Conservation (phyloP, 1,284 basidiomycete genomes). For the Naganishia liquefaciens region DNA sequence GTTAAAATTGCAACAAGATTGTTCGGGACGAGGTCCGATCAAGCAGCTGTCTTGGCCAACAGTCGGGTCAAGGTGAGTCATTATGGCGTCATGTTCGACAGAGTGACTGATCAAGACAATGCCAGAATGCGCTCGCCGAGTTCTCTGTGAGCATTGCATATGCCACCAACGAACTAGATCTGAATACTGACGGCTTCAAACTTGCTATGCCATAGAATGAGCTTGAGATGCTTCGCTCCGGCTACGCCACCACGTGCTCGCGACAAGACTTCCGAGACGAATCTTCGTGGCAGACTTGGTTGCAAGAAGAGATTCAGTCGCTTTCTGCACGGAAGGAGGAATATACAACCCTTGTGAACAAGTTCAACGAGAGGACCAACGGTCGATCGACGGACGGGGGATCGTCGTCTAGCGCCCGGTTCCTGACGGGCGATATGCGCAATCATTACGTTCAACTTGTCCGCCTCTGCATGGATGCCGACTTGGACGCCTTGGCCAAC, state of each 20-base stretch:
- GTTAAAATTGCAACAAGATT: slow-evolving; percentile 26
- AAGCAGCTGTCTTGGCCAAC: slow-evolving; percentile 15
- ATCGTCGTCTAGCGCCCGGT: slow-evolving; percentile 64
- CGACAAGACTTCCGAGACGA: slow-evolving; percentile 21
- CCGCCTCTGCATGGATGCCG: slow-evolving; percentile 77
- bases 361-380: slow-evolving; percentile 19
- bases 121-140: slow-evolving; percentile 15
- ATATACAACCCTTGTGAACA: slow-evolving; percentile 18
- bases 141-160: background rate
- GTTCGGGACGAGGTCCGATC: slow-evolving; percentile 17
- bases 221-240: slow-evolving; percentile 19
- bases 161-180: too few relatives aligned
- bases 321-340: slow-evolving; percentile 12
- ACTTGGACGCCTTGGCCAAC: slow-evolving; percentile 85
- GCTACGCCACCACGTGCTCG: slow-evolving; percentile 16
- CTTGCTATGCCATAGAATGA: slow-evolving; percentile 7
- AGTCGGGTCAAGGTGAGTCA: slow-evolving; percentile 15
- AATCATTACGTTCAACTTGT: slow-evolving; percentile 82
- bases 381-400: slow-evolving; percentile 11
- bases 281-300: slow-evolving; percentile 8
- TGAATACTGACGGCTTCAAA: too few relatives aligned
- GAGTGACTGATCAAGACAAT: background rate
- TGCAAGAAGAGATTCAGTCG: slow-evolving; percentile 12
- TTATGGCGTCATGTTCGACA: background rate
- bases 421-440: slow-evolving; percentile 84